Conservation (phyloP, 2,329 filamentous ascomycete genomes). For the Cladophialophora bantiana region DNA sequence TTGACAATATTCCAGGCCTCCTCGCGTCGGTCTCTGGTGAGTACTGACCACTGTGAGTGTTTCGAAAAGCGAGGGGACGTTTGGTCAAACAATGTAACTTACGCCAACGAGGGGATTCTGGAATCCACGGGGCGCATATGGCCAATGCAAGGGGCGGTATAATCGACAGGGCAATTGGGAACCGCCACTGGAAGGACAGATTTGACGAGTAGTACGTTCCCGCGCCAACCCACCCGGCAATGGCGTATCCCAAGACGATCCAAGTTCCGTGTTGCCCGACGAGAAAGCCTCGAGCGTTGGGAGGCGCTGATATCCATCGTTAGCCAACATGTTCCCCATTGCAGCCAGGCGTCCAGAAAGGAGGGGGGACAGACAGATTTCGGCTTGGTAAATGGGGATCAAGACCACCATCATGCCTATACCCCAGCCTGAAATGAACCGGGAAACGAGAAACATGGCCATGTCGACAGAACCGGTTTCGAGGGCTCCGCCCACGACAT, state of each 20-base stretch:
- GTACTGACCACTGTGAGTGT: slow-evolving; percentile 15
- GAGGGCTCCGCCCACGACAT: slow-evolving; percentile 33
- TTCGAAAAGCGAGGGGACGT: background rate
- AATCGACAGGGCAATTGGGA: slow-evolving; percentile 53
- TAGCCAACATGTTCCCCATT: background rate
- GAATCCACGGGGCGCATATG: slow-evolving; percentile 52
- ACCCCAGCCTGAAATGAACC: slow-evolving; percentile 33
- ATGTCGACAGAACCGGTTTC: slow-evolving; percentile 33
- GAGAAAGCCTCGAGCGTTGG: slow-evolving; percentile 51
- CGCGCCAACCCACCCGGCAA: slow-evolving; percentile 55
- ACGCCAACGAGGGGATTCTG: slow-evolving; percentile 59
- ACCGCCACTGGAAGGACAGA: slow-evolving; percentile 55
- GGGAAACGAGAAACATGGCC: slow-evolving; percentile 35
- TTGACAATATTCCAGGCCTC: slow-evolving; percentile 56
- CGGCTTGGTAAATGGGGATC: slow-evolving; percentile 34
- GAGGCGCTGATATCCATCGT: slow-evolving; percentile 22
- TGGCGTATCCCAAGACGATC: slow-evolving; percentile 57
- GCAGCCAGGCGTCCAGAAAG: background rate
- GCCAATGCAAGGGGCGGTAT: slow-evolving; percentile 52
- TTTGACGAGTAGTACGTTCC: slow-evolving; percentile 54
- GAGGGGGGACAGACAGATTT: slow-evolving; percentile 43
- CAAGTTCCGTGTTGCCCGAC: slow-evolving; percentile 57
- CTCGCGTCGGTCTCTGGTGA: slow-evolving; percentile 54
- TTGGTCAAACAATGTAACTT: slow-evolving; percentile 25
- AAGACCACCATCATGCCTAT: slow-evolving; percentile 35